Base-by-base conservation (phyloP, 2,329 filamentous ascomycete species). In the Dothidotthia symphoricarpi region DNA sequence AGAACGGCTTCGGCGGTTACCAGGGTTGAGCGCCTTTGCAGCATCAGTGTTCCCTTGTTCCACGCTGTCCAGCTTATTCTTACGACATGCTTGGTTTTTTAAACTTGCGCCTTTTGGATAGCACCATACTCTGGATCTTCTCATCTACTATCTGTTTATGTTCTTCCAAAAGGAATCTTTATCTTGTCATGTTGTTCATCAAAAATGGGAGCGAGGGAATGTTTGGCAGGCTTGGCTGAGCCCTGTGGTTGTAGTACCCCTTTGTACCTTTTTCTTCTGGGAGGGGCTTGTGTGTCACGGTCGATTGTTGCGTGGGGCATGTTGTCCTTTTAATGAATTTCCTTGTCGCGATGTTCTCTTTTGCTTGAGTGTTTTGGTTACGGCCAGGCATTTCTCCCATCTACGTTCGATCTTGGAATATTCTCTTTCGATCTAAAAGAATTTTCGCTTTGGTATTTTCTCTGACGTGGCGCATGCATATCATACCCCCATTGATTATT, bases 1-100 rank as follows among this genome's bases (percentile, higher is more conserved):
- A 67, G 53, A 78, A 78, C 61, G 76, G 75, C 61, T 81, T 78
- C 59, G 75, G 75, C 52, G 77, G 75, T 53, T 82, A 81, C 67
- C 77, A 80, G 64, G 75, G 75, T 53, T 82, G 77, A 57, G 36
- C 31, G 42, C 47, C 39, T 29, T 45, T 30, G 25, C 31, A 39
- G 29, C 31, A 43, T 34, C 36, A 46, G 47, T 57, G 49, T 43
- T 47, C 39, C 50, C 48, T 53, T 46, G 45, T 57, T 56, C 46
- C 55, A 54, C 51, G 49, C 55, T 55, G 54, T 54, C 54, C 51
- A 33, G 41, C 49, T 47, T 48, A 54, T 63, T 47, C 53, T 57
- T 43, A 50, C 51, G 51, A 63, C 53, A 59, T 59, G 57, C 51
- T 53, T 59, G 57, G 49, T 58, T 59, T 54, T 57, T 55, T 61